phyloP scores from a whole-genome alignment of 371 early-diverging fungal species.

The Rhizomucor miehei region DNA sequence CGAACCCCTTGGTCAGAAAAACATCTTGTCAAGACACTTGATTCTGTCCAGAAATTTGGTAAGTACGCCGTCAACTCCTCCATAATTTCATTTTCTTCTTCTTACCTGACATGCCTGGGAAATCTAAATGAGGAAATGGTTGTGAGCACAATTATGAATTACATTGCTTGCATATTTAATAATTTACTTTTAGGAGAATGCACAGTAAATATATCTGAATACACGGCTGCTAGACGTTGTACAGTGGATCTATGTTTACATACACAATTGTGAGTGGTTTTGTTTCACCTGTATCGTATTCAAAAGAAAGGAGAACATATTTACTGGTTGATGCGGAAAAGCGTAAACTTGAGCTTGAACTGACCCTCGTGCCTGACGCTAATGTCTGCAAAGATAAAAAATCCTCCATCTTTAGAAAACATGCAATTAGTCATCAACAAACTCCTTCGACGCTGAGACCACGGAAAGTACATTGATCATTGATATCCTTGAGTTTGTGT shows the following conservation, averaged over 20 bases:
- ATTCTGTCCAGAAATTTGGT: slow-evolving; percentile 10
- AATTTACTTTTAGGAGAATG: slow-evolving; percentile 3
- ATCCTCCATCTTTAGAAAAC: slow-evolving; percentile 70
- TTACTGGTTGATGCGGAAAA: slow-evolving; percentile 82
- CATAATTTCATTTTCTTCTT: background rate
- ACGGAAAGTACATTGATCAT: slow-evolving; percentile 29
- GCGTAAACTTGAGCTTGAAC: slow-evolving; percentile 84
- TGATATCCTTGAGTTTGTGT: slow-evolving; percentile 42
- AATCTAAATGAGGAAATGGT: slow-evolving; percentile 25
- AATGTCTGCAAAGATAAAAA: slow-evolving; percentile 94
- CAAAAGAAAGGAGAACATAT: too few relatives aligned
- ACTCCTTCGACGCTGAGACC: background rate
- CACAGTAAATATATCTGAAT: background rate
- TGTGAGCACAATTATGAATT: background rate
- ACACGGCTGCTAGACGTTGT: background rate
- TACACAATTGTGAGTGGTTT: background rate
- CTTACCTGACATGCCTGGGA: slow-evolving; percentile 85
- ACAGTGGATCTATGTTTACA: background rate
- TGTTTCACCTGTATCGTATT: background rate
- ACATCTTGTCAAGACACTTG: slow-evolving; percentile 23
- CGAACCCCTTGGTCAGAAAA: slow-evolving; percentile 32
- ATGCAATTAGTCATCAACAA: background rate
- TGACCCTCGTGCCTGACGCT: slow-evolving; percentile 87
- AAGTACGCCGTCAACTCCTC: background rate
- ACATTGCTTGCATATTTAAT: background rate